Percentiles rank a stretch among this genome's conserved stretches.
These are phyloP conservation scores for Panaeolus papilionaceus DNA, from an alignment of 768 basidiomycete species.

Conservation along the genomic window DNA sequence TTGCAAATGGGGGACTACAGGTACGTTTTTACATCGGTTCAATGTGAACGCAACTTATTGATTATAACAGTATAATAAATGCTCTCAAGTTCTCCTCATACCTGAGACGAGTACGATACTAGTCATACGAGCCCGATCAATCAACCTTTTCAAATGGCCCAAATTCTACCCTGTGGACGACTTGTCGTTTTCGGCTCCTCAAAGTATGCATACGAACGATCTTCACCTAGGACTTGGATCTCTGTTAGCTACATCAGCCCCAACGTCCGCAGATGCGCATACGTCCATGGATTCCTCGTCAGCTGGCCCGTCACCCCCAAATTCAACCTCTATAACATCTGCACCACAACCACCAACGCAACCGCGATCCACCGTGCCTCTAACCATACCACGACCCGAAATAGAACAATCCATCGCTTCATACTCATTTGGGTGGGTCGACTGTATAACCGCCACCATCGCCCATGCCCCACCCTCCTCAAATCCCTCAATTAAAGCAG, in stretches of 20 bases:
- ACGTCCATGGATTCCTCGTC: neutral
- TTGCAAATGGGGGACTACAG: neutral
- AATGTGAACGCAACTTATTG: no score
- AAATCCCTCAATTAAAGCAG: neutral
- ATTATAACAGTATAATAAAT: neutral
- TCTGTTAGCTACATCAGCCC: no score
- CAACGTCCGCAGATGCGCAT: no score
- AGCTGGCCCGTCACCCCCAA: neutral
- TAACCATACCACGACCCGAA: neutral
- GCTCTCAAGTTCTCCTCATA: neutral
- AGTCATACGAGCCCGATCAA: neutral
- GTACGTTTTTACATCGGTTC: neutral
- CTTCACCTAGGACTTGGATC: no score
- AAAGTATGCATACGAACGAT: no score
- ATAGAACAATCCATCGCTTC: neutral
- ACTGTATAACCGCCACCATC: neutral
- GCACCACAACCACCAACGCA: neutral
- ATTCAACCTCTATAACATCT: neutral
- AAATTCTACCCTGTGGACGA: neutral
- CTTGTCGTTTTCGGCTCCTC: no score
- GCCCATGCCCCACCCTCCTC: neutral
- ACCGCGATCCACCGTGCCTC: no score
- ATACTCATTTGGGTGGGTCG: constrained; percentile 1
- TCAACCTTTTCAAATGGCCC: neutral
- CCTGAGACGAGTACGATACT: neutral